Base-by-base conservation (phyloP, 805 yeast species). In the Helenozyma baotianmanensis region DNA sequence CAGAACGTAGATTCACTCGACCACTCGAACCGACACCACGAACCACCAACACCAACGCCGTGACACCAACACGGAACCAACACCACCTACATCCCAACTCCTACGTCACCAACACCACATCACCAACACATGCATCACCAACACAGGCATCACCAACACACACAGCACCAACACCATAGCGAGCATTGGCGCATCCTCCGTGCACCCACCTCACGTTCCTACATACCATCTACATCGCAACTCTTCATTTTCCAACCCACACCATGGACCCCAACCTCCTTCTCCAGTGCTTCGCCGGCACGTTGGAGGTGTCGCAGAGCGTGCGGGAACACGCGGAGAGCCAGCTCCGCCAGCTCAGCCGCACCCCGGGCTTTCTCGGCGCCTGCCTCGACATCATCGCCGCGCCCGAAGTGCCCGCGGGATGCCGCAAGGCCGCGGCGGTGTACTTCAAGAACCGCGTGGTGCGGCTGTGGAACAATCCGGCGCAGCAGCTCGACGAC, bases 361-460 rank as follows among this genome's bases (percentile, higher is more conserved):
- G 52, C 18, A 56, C 70, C 3, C 76, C 83, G 1, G 95, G 95
- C 4, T 89, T 89, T 51, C 61, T 86, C 24, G 82, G 82, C 4
- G 89, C 90, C 2, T 84, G 95, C 56, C 62, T 90, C 29, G 90
- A 85, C 51, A 80, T 88, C 32, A 68, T 87, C 13, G 54, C 72
- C 12, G 72, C 76, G 14, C 59, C 60, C 6, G 74, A 70, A 12
- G 35, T 43, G 40, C 40, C 40, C 23, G 38, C 40, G 2, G 73
- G 68, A 15, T 68, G 82, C 30, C 73, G 79, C 45, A 63, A 76
- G 30, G 84, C 94, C 9, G 82, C 94, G 2, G 88, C 92, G 0
- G 79, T 90, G 4, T 86, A 77, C 56, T 76, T 87, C 56, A 90
- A 90, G 55, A 89, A 90, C 56, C 70, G 78, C 36, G 69, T 87